Conservation (phyloP, 129 eudicot genomes). For the Scalesia atractyloides region DNA sequence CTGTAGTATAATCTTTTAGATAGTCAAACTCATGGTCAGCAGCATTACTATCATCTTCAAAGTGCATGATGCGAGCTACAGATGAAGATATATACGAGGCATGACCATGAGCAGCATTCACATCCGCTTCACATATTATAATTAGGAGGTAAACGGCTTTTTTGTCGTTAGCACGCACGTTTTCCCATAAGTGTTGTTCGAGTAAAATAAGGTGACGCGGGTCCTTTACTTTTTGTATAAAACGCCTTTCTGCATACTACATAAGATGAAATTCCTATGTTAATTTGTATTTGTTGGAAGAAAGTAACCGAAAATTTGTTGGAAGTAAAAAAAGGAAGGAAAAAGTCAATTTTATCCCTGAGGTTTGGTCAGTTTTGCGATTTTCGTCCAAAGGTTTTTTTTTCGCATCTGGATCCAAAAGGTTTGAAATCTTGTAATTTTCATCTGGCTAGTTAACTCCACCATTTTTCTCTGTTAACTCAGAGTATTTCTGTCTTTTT, state of each 20-base stretch:
- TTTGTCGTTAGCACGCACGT: constrained; percentile 73
- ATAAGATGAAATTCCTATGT: constrained; percentile 24
- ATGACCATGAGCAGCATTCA: constrained; percentile 64
- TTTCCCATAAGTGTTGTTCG: constrained; percentile 87
- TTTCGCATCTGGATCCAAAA: no score
- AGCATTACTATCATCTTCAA: constrained; percentile 40
- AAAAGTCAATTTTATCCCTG: no score
- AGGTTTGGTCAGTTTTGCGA: no score
- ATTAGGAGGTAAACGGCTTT: constrained; percentile 79
- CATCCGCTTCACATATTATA: constrained; percentile 59
- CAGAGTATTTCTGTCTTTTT: no score
- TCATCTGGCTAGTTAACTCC: no score
- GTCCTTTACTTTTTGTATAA: constrained; percentile 64
- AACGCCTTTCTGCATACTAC: constrained; percentile 85
- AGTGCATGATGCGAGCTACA: constrained; percentile 41
- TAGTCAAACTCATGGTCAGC: constrained; percentile 43
- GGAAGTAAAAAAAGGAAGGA: background rate
- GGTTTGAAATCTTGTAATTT: no score
- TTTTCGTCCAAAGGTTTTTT: no score
- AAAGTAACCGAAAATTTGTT: constrained; percentile 6
- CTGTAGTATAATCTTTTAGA: constrained; percentile 40
- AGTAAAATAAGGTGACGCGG: constrained; percentile 53
- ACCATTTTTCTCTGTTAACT: no score
- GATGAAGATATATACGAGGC: constrained; percentile 44
- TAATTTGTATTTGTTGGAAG: background rate